phyloP scores from a whole-genome alignment of 1,139 yeast species.

The Geotrichum europaeum region DNA sequence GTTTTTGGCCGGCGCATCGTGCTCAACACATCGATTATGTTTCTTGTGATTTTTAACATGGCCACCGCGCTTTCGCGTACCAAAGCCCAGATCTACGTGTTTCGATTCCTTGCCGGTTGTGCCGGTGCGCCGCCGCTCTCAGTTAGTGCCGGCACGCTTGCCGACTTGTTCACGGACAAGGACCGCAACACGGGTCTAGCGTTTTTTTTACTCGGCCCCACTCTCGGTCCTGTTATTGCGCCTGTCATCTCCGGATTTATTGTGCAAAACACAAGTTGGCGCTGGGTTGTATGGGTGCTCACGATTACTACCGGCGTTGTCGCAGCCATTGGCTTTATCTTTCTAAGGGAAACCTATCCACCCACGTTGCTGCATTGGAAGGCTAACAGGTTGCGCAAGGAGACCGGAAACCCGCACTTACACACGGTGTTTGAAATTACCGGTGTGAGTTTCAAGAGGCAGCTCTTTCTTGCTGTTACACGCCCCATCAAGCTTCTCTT shows the following conservation, averaged over 20 bases:
- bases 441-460: conserved; percentile 22
- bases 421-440: conserved; percentile 53
- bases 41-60: conserved; percentile 48
- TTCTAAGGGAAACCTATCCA: conserved; percentile 52
- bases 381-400: conserved; percentile 42
- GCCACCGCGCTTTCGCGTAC: conserved; percentile 53
- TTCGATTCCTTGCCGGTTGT: conserved; percentile 55
- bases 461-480: conserved; percentile 35
- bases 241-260: conserved; percentile 55
- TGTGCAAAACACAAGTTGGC: conserved; percentile 44
- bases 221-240: conserved; percentile 59
- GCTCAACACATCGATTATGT: conserved; percentile 46
- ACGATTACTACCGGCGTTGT: conserved; percentile 49
- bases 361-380: conserved; percentile 48
- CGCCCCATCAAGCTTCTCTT: conserved; percentile 50
- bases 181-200: conserved; percentile 55
- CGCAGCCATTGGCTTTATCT: conserved; percentile 41
- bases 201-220: conserved; percentile 53
- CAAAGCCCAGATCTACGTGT: conserved; percentile 50
- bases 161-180: conserved; percentile 52
- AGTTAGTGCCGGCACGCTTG: conserved; percentile 64
- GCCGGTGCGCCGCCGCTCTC: conserved; percentile 63
- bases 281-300: conserved; percentile 59
- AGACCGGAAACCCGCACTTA: conserved; percentile 50
- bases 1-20: conserved; percentile 52